phyloP scores from a whole-genome alignment of 2,329 filamentous ascomycete genomes.

The Camillea tinctor region DNA sequence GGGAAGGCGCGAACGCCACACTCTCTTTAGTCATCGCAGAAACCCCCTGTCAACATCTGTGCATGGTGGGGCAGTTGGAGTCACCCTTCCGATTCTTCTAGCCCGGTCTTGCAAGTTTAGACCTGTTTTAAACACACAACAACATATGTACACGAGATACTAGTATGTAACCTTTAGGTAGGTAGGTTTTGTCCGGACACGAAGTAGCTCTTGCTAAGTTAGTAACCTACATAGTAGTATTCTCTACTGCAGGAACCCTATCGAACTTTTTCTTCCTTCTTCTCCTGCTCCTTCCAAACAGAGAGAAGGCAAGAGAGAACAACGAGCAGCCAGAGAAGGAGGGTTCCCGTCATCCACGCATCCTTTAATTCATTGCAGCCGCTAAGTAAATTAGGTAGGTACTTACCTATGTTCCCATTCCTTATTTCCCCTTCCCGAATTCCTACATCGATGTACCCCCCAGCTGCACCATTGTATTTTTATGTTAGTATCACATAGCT shows the following conservation, averaged over 20 bases:
- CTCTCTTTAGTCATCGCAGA: not conserved
- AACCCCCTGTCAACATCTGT: not conserved
- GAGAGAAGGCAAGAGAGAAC: no score
- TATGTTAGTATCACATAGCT: no score
- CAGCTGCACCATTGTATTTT: not conserved
- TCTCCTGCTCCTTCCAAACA: no score
- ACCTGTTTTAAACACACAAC: not conserved
- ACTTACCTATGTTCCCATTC: not conserved
- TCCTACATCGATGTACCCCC: not conserved
- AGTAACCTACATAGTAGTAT: no score
- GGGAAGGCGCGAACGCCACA: constrained; percentile 17
- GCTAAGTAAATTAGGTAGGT: not conserved
- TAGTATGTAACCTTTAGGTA: no score
- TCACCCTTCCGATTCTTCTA: not conserved
- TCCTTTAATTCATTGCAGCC: no score
- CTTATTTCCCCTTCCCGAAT: not conserved
- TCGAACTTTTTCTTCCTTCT: no score
- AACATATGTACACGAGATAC: not conserved
- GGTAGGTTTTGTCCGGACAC: no score
- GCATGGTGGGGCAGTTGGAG: not conserved
- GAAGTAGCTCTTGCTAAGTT: no score
- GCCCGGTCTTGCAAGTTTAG: not conserved
- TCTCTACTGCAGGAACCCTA: no score
- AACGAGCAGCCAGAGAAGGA: no score
- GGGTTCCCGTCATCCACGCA: no score